Evolutionary conservation across 202 grass and related monocot species (phyloP).

Genomic region (Zoysia matrella): DNA sequence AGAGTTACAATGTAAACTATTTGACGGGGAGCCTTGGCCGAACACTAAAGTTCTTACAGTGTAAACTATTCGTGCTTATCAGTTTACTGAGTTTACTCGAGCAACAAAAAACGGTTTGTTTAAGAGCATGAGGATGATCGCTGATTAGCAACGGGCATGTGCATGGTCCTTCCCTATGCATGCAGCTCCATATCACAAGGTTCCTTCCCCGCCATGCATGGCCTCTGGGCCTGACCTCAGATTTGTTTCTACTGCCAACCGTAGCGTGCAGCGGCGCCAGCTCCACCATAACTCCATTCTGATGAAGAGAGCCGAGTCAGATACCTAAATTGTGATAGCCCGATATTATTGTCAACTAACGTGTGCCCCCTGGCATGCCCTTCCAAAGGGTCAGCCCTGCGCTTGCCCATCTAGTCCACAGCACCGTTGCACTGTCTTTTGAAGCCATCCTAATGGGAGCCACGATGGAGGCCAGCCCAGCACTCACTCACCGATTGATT

Average conservation of each 20-base stretch:
- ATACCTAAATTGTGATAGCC: conserved; percentile 56
- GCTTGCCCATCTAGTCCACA: conserved; percentile 59
- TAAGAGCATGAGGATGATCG: conserved; percentile 8
- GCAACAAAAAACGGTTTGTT: not conserved
- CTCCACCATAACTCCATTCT: conserved; percentile 47
- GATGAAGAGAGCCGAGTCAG: conserved; percentile 40
- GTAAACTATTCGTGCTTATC: not conserved
- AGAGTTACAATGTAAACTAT: not conserved
- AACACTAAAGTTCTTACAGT: too few relatives aligned
- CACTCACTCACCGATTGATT: conserved; percentile 21
- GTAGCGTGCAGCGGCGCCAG: conserved; percentile 11
- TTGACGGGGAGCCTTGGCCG: too few relatives aligned
- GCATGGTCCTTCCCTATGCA: conserved; percentile 35
- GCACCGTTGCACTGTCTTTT: conserved; percentile 48
- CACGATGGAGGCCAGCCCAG: conserved; percentile 48
- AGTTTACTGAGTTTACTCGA: not conserved
- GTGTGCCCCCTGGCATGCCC: conserved; percentile 58
- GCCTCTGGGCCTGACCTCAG: conserved; percentile 50
- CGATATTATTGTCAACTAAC: conserved; percentile 66
- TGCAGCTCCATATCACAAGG: conserved; percentile 33
- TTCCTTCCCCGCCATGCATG: conserved; percentile 33
- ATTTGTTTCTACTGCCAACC: conserved; percentile 48
- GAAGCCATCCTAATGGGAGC: conserved; percentile 42
- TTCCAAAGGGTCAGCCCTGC: conserved; percentile 48
- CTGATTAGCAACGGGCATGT: conserved; percentile 42